Evolutionary conservation across 2,329 filamentous ascomycete genomes (phyloP).

Genomic region (Trichoderma aggressivum): DNA sequence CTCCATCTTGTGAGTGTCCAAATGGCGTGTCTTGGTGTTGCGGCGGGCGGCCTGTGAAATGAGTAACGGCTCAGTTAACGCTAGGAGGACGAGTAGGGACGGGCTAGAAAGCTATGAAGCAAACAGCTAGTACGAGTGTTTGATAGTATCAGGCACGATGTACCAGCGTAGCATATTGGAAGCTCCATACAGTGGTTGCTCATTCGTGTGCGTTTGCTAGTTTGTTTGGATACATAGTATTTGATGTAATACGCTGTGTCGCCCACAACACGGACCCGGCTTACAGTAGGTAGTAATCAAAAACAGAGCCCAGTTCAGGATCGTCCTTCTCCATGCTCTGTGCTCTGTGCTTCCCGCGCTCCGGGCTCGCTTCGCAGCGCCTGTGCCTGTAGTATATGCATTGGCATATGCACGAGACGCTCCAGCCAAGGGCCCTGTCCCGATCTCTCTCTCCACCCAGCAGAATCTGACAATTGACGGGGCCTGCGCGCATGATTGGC

Average conservation of each 20-base stretch:
- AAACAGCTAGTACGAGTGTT: neutral
- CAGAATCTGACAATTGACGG: conserved; percentile 14
- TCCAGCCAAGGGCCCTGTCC: conserved; percentile 7
- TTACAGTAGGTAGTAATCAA: neutral
- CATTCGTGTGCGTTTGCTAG: neutral
- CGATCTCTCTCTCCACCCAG: conserved; percentile 15
- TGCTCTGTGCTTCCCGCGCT: conserved; percentile 10
- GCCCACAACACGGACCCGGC: neutral
- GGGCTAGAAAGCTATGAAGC: neutral
- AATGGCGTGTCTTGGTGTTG: neutral
- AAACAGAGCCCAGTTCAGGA: conserved; percentile 4
- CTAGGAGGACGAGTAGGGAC: neutral
- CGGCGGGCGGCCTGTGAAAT: neutral
- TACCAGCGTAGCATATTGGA: neutral
- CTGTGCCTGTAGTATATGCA: neutral
- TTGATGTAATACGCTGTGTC: neutral
- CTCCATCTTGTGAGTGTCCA: neutral
- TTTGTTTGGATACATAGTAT: neutral
- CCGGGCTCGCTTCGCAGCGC: conserved; percentile 8
- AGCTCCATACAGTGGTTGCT: neutral
- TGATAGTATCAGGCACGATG: neutral
- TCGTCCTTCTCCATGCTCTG: conserved; percentile 4
- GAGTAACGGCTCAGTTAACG: neutral
- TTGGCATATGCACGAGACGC: conserved; percentile 12
- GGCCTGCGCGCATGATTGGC: conserved; percentile 13